Conservation (phyloP, 2,329 filamentous ascomycete genomes). For the Bipolaris bicolor region DNA sequence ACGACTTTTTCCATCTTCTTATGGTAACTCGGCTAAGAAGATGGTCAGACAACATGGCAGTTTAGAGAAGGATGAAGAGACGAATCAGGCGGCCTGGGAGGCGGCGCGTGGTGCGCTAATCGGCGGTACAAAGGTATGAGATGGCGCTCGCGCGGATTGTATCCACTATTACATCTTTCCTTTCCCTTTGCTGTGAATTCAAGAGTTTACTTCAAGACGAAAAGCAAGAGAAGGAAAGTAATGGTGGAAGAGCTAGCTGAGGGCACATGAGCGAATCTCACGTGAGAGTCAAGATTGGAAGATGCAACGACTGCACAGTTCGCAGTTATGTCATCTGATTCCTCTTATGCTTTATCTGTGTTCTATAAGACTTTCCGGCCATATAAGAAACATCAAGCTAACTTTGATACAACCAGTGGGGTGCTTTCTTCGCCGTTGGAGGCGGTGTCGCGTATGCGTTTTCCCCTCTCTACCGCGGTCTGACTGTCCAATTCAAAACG, state of each 20-base stretch:
- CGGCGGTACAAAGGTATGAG: slow-evolving; percentile 68
- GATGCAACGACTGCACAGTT: neutral
- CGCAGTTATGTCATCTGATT: too few species aligned
- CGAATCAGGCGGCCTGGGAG: slow-evolving; percentile 73
- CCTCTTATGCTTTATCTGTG: too few species aligned
- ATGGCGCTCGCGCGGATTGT: neutral
- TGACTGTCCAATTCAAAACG: slow-evolving; percentile 48
- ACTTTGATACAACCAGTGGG: slow-evolving; percentile 60
- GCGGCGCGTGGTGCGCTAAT: slow-evolving; percentile 69
- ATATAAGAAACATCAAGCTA: neutral
- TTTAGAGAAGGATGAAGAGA: slow-evolving; percentile 67
- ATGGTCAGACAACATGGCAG: slow-evolving; percentile 61
- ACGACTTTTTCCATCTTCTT: neutral
- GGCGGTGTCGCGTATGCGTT: slow-evolving; percentile 67
- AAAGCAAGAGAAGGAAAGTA: neutral
- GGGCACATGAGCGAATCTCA: neutral
- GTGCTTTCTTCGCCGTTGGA: slow-evolving; percentile 66
- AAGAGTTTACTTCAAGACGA: neutral
- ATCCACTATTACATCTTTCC: neutral
- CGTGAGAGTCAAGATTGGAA: neutral
- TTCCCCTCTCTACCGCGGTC: slow-evolving; percentile 73
- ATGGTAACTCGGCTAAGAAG: neutral
- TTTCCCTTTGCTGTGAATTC: neutral
- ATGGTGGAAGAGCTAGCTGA: neutral
- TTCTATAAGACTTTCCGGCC: too few species aligned